Base-by-base conservation (phyloP, 1,284 basidiomycete genomes). In the Cerioporus squamosus region DNA sequence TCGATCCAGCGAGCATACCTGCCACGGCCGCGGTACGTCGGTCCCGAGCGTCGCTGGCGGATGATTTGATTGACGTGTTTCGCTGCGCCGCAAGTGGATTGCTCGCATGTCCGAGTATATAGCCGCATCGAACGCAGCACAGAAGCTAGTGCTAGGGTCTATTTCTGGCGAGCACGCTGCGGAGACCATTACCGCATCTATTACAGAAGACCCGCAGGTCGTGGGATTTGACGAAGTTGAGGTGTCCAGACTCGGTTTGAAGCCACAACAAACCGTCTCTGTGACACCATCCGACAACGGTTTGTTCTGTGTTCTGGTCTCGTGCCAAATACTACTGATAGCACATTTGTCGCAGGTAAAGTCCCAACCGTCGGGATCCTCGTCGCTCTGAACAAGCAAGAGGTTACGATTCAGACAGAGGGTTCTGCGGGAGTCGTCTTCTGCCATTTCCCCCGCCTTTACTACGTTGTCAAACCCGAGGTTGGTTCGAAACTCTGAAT, bases 241-340 rank as follows among this genome's bases (percentile, higher is more conserved):
- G 67, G 82, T 79, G 5, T 62, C 58, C 7, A 75, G 77, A 12
- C 70, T 86, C 1, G 73, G 74, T 4, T 53, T 85, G 14, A 72
- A 74, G 38, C 56, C 56, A 12, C 75, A 76, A 10, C 75, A 79
- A 22, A 56, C 59, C 2, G 79, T 86, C 1, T 70, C 76, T 14
- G 68, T 85, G 26, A 72, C 75, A 0, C 83, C 83, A 1, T 77
- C 79, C 29, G 84, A 86, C 60, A 80, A 74, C 50, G 83, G 84
- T 83, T 36, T 14, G 69, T 59, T n/a, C 36, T 12, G 7, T 33
- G 42, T 1, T 45, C 7, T 26, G 17, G 24, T 45, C 18, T n/a
- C 31, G 15, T 23, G 33, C 20, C 18, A 10, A 29, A 33, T 7
- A n/a, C 33, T 46, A 2, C 29, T 23, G 23, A 33, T 20, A 36